A percentile compares a stretch with the other conserved stretches of the same genome.
These are phyloP conservation scores for Aspergillus ustus DNA, from an alignment of 2,329 filamentous ascomycete genomes.

Conservation along the genomic window DNA sequence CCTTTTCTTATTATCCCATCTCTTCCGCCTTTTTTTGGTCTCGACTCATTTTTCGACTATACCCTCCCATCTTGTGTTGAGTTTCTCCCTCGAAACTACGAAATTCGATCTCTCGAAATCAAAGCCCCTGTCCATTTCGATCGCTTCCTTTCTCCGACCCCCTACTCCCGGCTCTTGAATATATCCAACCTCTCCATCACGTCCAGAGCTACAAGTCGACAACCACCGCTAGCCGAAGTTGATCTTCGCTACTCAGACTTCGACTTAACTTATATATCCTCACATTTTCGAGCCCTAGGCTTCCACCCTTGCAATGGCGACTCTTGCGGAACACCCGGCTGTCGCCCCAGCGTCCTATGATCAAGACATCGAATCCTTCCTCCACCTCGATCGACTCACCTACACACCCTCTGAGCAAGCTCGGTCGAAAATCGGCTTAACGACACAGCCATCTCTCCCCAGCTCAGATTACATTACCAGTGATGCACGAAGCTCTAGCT, in stretches of 20 bases:
- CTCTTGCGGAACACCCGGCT: conserved; percentile 40
- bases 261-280: neutral
- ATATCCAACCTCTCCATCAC: conserved; percentile 6
- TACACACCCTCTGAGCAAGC: conserved; percentile 44
- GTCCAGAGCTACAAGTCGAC: neutral
- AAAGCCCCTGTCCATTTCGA: neutral
- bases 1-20: conserved; percentile 4
- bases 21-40: neutral
- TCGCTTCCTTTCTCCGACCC: conserved; percentile 3
- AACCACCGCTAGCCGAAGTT: neutral
- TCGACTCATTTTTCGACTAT: conserved; percentile 4
- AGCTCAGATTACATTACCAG: conserved; percentile 39
- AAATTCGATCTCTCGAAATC: neutral
- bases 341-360: conserved; percentile 43
- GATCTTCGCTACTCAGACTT: neutral
- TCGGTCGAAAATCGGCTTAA: conserved; percentile 41
- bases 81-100: neutral
- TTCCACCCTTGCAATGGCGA: conserved; percentile 35
- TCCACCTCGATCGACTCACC: conserved; percentile 51
- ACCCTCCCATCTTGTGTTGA: neutral
- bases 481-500: conserved; percentile 39
- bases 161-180: conserved; percentile 11
- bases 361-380: conserved; percentile 51
- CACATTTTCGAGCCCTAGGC: neutral
- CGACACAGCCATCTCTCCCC: conserved; percentile 43